These are phyloP conservation scores for Drechmeria coniospora DNA, from an alignment of 2,329 filamentous ascomycete species.

Conservation along the genomic window DNA sequence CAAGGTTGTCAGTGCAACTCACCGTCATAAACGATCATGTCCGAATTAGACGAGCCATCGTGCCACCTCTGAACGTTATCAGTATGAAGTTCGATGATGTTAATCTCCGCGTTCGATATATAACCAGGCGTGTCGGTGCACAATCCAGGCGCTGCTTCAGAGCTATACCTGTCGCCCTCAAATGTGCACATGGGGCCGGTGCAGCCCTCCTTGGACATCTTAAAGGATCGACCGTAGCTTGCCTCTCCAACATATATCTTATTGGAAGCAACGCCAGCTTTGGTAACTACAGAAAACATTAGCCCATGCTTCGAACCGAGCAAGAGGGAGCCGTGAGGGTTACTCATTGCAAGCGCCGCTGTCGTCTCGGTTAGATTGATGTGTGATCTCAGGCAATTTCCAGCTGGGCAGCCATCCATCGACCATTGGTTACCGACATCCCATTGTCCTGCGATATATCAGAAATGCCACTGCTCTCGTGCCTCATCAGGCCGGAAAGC, in stretches of 20 bases:
- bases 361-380: background rate
- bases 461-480: too few species aligned
- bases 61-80: too few species aligned
- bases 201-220: constrained; percentile 16
- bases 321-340: too few species aligned
- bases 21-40: too few species aligned
- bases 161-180: constrained; percentile 7
- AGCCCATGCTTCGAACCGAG: too few species aligned
- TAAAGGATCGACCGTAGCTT: constrained; percentile 17
- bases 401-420: background rate
- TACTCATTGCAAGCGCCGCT: background rate
- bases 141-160: constrained; percentile 10
- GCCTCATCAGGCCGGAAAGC: background rate
- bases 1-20: too few species aligned
- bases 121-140: constrained; percentile 16
- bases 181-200: constrained; percentile 11
- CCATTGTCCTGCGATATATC: constrained; percentile 4
- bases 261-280: constrained; percentile 14
- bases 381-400: background rate
- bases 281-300: too few species aligned
- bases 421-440: background rate
- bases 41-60: too few species aligned
- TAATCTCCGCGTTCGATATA: background rate
- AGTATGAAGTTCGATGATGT: too few species aligned
- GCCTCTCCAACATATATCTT: constrained; percentile 17